A percentile compares a stretch with the other conserved stretches of the same genome.
phyloP scores from a whole-genome alignment of 139 green algal species.

The Chlamydomonas schloesseri region DNA sequence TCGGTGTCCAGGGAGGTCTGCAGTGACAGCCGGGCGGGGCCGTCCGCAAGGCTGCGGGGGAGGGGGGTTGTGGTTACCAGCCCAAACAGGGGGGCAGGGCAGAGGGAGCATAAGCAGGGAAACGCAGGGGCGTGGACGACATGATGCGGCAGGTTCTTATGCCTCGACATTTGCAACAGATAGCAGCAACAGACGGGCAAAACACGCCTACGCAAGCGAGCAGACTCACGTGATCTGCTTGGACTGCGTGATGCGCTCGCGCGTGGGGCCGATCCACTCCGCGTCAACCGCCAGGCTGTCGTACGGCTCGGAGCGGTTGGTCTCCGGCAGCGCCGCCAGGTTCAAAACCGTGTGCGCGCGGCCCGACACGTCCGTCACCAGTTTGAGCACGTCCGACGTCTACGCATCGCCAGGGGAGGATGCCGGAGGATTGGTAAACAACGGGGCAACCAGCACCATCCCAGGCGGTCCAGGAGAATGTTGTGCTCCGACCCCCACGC shows the following conservation, averaged over 20 bases:
- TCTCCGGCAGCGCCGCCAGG: constrained; percentile 31
- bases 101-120: too few relatives aligned
- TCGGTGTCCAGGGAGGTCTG: constrained; percentile 40
- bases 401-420: too few relatives aligned
- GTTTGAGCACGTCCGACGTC: neutral
- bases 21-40: constrained; percentile 7
- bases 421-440: too few relatives aligned
- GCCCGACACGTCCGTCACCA: constrained; percentile 25
- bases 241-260: constrained; percentile 48
- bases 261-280: constrained; percentile 63
- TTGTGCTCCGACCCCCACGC: too few relatives aligned
- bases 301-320: constrained; percentile 17
- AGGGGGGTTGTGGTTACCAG: neutral
- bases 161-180: too few relatives aligned
- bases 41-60: constrained; percentile 25
- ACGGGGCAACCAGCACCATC: too few relatives aligned
- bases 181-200: too few relatives aligned
- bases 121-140: too few relatives aligned
- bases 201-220: neutral
- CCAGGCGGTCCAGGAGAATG: too few relatives aligned
- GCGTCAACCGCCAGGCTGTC: constrained; percentile 40
- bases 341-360: constrained; percentile 18
- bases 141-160: too few relatives aligned
- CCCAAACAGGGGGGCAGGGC: too few relatives aligned
- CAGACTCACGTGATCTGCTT: constrained; percentile 40